A percentile compares a stretch with the other conserved stretches of the same genome.
phyloP scores from a whole-genome alignment of 306 rosid species.

The Cercis canadensis region DNA sequence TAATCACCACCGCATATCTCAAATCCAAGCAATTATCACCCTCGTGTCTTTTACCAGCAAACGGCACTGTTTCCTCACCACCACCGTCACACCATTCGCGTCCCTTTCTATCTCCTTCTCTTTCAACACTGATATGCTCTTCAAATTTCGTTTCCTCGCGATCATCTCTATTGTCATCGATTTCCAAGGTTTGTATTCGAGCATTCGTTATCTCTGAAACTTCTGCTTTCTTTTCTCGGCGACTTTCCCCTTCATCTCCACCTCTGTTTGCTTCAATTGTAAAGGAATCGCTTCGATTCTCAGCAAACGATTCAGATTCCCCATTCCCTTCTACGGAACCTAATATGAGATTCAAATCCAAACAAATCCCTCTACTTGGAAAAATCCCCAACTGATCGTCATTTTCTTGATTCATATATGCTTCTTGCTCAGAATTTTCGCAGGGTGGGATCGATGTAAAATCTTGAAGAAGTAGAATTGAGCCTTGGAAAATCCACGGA shows the following conservation, averaged over 20 bases:
- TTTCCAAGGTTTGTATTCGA: slow-evolving; percentile 17
- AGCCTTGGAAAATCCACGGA: slow-evolving; percentile 48
- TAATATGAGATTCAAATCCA: slow-evolving; percentile 49
- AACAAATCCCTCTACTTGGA: slow-evolving; percentile 4
- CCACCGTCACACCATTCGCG: neutral
- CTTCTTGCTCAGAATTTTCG: neutral
- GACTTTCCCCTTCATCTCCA: neutral
- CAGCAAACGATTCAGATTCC: slow-evolving; percentile 30
- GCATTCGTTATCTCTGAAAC: slow-evolving; percentile 20
- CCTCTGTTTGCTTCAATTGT: neutral
- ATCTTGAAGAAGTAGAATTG: slow-evolving; percentile 60
- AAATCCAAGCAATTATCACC: slow-evolving; percentile 44
- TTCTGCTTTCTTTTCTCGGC: slow-evolving; percentile 12
- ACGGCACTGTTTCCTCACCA: slow-evolving; percentile 34
- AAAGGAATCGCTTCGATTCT: slow-evolving; percentile 10
- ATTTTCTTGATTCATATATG: neutral
- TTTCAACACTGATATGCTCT: neutral
- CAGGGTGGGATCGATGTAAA: slow-evolving; percentile 44
- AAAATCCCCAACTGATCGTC: neutral
- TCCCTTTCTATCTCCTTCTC: neutral
- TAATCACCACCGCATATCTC: no score
- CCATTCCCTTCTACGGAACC: slow-evolving; percentile 9
- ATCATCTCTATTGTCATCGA: slow-evolving; percentile 10
- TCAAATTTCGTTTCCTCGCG: slow-evolving; percentile 17
- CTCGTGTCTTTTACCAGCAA: neutral